Percentiles rank a stretch among this genome's conserved stretches.
Evolutionary conservation across 202 grass and related monocot species (phyloP).

Genomic region (Brachypodium distachyon): DNA sequence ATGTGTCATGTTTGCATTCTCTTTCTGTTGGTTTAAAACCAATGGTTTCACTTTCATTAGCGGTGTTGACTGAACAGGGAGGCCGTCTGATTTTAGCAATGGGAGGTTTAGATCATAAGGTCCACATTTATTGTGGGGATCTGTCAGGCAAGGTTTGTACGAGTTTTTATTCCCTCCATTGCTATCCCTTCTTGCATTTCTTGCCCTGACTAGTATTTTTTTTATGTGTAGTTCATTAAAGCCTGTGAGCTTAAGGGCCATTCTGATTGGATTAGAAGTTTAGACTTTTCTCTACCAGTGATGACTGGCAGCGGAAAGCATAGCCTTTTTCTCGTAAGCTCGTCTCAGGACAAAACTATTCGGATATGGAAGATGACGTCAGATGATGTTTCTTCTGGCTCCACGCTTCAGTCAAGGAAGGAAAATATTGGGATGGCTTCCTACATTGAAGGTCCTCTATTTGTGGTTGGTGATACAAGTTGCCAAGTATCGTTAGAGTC

Average conservation of each 20-base stretch:
- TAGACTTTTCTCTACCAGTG: constrained; percentile 83
- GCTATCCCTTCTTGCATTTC: neutral
- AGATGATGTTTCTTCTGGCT: constrained; percentile 24
- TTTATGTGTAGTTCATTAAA: constrained; percentile 45
- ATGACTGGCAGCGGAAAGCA: constrained; percentile 36
- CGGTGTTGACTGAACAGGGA: constrained; percentile 42
- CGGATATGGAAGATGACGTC: constrained; percentile 85
- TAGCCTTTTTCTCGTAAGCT: constrained; percentile 78
- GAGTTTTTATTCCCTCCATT: neutral
- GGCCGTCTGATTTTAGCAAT: constrained; percentile 72
- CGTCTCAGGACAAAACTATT: constrained; percentile 95
- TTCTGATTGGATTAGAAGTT: constrained; percentile 93
- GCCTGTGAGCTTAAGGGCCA: constrained; percentile 91
- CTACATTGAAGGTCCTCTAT: constrained; percentile 85
- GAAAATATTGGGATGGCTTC: constrained; percentile 64
- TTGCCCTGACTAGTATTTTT: constrained; percentile 26
- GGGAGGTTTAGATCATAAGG: constrained; percentile 87
- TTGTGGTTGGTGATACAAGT: constrained; percentile 37
- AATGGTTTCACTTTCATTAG: constrained; percentile 93
- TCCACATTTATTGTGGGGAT: constrained; percentile 73
- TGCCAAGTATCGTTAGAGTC: constrained; percentile 85
- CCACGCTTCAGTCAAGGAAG: constrained; percentile 26
- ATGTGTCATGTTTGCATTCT: constrained; percentile 70
- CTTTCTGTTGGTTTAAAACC: constrained; percentile 68
- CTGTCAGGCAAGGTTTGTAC: constrained; percentile 64